Conservation (phyloP, 2,329 filamentous ascomycete genomes). For the Pseudomassariella vexata region DNA sequence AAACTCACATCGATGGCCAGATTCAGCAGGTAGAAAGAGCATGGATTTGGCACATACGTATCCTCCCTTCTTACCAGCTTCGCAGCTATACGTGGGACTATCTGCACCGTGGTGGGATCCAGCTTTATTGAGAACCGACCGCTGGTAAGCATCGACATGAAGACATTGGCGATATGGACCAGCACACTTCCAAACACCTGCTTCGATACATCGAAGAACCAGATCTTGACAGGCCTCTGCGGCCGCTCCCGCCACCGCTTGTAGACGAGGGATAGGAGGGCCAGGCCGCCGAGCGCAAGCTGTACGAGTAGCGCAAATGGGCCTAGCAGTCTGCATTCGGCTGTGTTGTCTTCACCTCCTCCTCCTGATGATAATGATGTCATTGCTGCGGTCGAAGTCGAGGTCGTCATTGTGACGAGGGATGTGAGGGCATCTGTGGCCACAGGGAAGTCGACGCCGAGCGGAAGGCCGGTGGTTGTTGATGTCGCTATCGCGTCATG, state of each 20-base stretch:
- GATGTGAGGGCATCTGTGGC: slow-evolving; percentile 14
- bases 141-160: slow-evolving; percentile 94
- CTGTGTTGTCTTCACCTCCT: slow-evolving; percentile 34
- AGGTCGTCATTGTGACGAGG: slow-evolving; percentile 16
- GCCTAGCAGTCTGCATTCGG: slow-evolving; percentile 82
- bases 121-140: slow-evolving; percentile 70
- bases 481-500: slow-evolving; percentile 12
- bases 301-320: slow-evolving; percentile 90
- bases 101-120: slow-evolving; percentile 35
- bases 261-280: slow-evolving; percentile 80
- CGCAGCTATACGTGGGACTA: slow-evolving; percentile 18
- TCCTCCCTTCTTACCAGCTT: slow-evolving; percentile 36
- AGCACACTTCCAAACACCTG: slow-evolving; percentile 92
- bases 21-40: slow-evolving; percentile 93
- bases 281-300: slow-evolving; percentile 75
- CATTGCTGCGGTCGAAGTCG: slow-evolving; percentile 17
- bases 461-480: too few species aligned
- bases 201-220: slow-evolving; percentile 97
- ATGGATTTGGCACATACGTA: slow-evolving; percentile 76
- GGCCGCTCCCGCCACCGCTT: slow-evolving; percentile 91
- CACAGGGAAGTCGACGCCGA: slow-evolving; percentile 15
- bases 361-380: slow-evolving; percentile 5
- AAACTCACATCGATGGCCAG: slow-evolving; percentile 84
- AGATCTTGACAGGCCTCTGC: slow-evolving; percentile 89
- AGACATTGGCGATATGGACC: slow-evolving; percentile 85